Evolutionary conservation across 768 basidiomycete species (phyloP), one percentile per base, ranked within the genome.

Genomic region (Pleurotus ostreatus): DNA sequence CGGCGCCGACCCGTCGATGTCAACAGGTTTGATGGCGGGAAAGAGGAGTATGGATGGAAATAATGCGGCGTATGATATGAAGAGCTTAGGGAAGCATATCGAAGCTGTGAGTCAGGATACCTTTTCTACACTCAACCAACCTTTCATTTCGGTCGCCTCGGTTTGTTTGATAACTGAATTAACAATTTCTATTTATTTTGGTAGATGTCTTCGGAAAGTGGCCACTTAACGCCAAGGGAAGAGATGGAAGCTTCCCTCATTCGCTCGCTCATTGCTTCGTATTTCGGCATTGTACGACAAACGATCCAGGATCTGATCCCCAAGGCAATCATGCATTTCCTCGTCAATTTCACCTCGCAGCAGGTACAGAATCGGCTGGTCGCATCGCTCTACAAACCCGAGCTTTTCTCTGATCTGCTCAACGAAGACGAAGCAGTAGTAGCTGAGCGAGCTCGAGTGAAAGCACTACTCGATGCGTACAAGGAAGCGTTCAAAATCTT

Each of bases 211-310:
- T 78, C 85, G 2, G 82, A 82, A n/a, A 83, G 83, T 22, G 61
- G 75, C 3, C 81, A 83, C 34, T 71, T 94, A 57, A 87, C 89
- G 0, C 72, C 82, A 46, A 83, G 94, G 22, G 96, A 99, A 72
- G 94, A 98, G 71, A 92, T 98, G 92, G 96, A 98, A 72, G 96
- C 93, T 45, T 84, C 82, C 34, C 81, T 99, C 59, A 98, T 99
- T 67, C 88, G 96, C 52, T 91, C 92, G 5, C 82, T 98, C 61
- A 98, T 99, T 66, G 83, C 87, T 23, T 94, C 93, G 11, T 99
- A 99, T 76, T 99, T 99, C 74, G 78, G 83, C 57, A 98, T 99
- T 66, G 90, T 95, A 20, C 88, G 97, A 43, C 95, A 98, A 71
- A 92, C 88, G 67, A 97, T 99, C 60, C 93, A 98, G 62, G 97